These are phyloP conservation scores for Bacidia rubella DNA, from an alignment of 495 filamentous ascomycete genomes.

Conservation along the genomic window DNA sequence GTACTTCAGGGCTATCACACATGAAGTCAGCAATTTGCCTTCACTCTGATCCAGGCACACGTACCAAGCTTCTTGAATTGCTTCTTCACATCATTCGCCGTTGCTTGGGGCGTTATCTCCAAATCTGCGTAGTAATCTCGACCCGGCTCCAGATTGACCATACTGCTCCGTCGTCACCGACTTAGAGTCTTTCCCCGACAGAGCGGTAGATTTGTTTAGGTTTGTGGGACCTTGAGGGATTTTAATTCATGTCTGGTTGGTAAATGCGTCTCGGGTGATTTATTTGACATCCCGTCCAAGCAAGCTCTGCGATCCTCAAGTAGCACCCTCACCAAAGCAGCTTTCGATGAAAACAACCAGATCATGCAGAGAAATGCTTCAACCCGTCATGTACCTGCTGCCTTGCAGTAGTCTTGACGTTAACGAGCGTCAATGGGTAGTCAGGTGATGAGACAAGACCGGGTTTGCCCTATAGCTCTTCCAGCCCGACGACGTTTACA, in stretches of 20 bases:
- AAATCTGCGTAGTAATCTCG: constrained; percentile 83
- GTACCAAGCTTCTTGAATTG: constrained; percentile 75
- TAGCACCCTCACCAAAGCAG: background rate
- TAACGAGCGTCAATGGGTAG: background rate
- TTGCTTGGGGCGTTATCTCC: constrained; percentile 48
- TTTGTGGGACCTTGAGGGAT: background rate
- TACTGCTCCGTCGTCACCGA: constrained; percentile 28
- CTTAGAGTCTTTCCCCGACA: too few relatives aligned
- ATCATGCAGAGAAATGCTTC: background rate
- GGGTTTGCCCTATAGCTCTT: background rate
- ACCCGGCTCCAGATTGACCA: constrained; percentile 62
- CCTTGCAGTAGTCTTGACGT: constrained; percentile 4
- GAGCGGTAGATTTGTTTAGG: too few relatives aligned
- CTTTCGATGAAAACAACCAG: background rate
- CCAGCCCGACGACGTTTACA: background rate
- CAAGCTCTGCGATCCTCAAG: background rate
- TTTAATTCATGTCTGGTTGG: background rate
- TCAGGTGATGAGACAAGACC: constrained; percentile 1
- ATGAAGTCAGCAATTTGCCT: background rate
- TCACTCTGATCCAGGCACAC: constrained; percentile 7
- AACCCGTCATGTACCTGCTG: constrained; percentile 5
- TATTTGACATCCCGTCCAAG: background rate
- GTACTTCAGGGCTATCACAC: constrained; percentile 55
- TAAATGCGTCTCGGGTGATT: background rate
- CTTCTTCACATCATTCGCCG: constrained; percentile 63